phyloP scores from a whole-genome alignment of 1,284 basidiomycete genomes.

The Tilletia horrida region DNA sequence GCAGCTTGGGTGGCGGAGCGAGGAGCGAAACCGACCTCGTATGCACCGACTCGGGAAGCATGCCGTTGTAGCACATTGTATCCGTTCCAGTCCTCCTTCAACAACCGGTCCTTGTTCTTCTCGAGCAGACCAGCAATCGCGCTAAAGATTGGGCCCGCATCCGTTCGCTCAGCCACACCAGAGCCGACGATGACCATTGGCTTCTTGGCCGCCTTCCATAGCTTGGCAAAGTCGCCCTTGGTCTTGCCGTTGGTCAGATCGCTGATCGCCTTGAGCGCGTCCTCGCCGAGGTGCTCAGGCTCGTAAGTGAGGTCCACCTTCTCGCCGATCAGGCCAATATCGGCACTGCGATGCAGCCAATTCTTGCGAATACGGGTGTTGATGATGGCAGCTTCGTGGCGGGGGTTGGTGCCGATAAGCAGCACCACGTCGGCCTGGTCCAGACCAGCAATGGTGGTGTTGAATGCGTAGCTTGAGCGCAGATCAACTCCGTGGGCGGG shows the following conservation, averaged over 20 bases:
- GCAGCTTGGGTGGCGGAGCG: slow-evolving; percentile 67
- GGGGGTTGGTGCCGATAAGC: slow-evolving; percentile 91
- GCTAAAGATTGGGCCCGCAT: slow-evolving; percentile 76
- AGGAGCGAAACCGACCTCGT: slow-evolving; percentile 88
- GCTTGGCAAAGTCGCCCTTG: slow-evolving; percentile 75
- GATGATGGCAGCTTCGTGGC: slow-evolving; percentile 94
- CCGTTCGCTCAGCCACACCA: slow-evolving; percentile 78
- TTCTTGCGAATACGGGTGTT: slow-evolving; percentile 95
- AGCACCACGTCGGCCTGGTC: slow-evolving; percentile 90
- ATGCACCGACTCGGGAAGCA: slow-evolving; percentile 90
- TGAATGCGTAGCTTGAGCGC: slow-evolving; percentile 95
- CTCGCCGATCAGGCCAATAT: slow-evolving; percentile 87
- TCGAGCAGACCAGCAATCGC: slow-evolving; percentile 77
- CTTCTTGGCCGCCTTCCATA: slow-evolving; percentile 85
- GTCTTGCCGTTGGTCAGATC: slow-evolving; percentile 65
- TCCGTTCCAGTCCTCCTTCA: slow-evolving; percentile 92
- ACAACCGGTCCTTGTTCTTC: slow-evolving; percentile 61
- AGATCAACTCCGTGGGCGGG: slow-evolving; percentile 82
- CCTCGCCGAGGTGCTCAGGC: slow-evolving; percentile 82
- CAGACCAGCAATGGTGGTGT: slow-evolving; percentile 84
- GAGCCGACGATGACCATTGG: slow-evolving; percentile 92
- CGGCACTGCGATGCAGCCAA: slow-evolving; percentile 79
- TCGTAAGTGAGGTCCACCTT: slow-evolving; percentile 87
- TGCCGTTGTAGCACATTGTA: slow-evolving; percentile 85
- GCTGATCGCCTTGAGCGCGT: slow-evolving; percentile 69